These are phyloP conservation scores for Backusella tuberculispora DNA, from an alignment of 192 early-diverging fungal species.

Conservation along the genomic window DNA sequence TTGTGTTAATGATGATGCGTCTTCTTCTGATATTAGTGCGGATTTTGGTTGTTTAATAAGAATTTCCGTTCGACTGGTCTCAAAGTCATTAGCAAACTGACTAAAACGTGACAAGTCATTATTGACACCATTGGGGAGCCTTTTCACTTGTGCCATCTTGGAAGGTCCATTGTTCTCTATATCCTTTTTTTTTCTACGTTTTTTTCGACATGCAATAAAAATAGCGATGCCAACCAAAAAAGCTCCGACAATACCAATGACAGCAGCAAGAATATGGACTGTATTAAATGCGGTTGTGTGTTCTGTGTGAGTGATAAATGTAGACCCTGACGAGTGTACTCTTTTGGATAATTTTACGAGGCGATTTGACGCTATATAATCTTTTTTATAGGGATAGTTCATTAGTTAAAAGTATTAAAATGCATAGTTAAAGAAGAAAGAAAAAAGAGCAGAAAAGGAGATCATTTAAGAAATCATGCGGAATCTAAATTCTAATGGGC, in stretches of 20 bases:
- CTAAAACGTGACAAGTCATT: constrained; percentile 15
- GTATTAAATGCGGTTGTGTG: constrained; percentile 10
- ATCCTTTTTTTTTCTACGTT: constrained; percentile 15
- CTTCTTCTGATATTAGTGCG: neutral
- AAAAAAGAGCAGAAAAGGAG: constrained; percentile 5
- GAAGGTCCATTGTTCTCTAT: constrained; percentile 18
- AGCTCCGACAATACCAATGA: constrained; percentile 17
- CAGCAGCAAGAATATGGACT: constrained; percentile 24
- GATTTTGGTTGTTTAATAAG: neutral
- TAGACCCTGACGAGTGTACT: constrained; percentile 1
- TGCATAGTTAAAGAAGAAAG: constrained; percentile 11
- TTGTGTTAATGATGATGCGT: constrained; percentile 13
- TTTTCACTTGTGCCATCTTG: neutral
- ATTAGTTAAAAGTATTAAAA: constrained; percentile 11
- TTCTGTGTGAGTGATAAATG: constrained; percentile 16
- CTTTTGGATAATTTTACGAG: neutral
- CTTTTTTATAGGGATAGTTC: neutral
- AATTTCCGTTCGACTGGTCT: neutral
- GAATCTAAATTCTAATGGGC: constrained; percentile 13
- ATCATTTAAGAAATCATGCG: constrained; percentile 11
- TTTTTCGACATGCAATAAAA: constrained; percentile 18
- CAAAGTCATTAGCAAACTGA: constrained; percentile 30
- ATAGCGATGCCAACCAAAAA: constrained; percentile 15
- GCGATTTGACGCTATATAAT: neutral
- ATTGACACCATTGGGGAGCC: neutral